Evolutionary conservation across 2,329 filamentous ascomycete genomes (phyloP).

Genomic region (Fusarium sp.): DNA sequence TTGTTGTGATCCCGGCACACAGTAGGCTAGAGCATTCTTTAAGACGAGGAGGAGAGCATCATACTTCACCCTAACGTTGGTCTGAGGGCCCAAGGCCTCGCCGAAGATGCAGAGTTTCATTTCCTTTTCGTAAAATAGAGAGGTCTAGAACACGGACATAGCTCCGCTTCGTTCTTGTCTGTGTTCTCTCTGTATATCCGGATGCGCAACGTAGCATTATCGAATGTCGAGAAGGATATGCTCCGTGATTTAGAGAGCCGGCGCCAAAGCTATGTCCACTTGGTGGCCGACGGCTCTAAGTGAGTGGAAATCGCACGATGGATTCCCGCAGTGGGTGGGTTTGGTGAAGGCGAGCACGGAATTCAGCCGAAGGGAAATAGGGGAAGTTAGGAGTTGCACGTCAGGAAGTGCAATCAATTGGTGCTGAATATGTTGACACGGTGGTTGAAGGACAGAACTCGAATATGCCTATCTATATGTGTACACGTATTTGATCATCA

Average conservation of each 20-base stretch:
- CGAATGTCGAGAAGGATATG: slow-evolving; percentile 7
- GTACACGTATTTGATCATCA: neutral
- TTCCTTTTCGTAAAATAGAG: neutral
- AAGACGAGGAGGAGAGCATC: neutral
- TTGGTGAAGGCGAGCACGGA: slow-evolving; percentile 22
- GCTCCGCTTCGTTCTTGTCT: neutral
- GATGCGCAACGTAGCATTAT: slow-evolving; percentile 4
- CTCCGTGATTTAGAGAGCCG: slow-evolving; percentile 20
- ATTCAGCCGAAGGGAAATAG: slow-evolving; percentile 38
- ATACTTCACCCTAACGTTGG: neutral
- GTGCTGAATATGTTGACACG: neutral
- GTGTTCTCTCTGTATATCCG: slow-evolving; percentile 3
- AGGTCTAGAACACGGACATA: slow-evolving; percentile 3
- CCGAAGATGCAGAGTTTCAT: neutral
- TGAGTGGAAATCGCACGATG: slow-evolving; percentile 33
- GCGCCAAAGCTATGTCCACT: slow-evolving; percentile 39
- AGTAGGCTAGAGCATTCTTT: slow-evolving; percentile 8
- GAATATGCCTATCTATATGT: neutral
- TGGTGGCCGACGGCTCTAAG: slow-evolving; percentile 29
- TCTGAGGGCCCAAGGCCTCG: neutral
- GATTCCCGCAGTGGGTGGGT: slow-evolving; percentile 31
- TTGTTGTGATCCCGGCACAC: neutral
- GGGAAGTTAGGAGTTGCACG: slow-evolving; percentile 3
- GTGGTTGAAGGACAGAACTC: neutral
- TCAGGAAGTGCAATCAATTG: neutral